phyloP scores from a whole-genome alignment of 2,329 filamentous ascomycete species.

The Penicillium polonicum region DNA sequence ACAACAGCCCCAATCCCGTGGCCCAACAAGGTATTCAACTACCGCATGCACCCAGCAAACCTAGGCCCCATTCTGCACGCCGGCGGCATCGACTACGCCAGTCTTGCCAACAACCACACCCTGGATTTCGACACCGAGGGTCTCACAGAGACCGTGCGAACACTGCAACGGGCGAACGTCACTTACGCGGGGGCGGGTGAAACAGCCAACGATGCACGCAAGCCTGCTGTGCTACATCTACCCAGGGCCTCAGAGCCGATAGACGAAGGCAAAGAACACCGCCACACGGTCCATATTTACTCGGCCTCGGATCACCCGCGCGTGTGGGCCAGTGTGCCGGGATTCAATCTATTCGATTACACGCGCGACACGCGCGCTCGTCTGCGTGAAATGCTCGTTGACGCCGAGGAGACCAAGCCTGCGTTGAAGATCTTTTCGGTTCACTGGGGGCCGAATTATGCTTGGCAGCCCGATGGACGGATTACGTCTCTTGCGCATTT shows the following conservation, averaged over 20 bases:
- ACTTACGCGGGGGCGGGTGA: slow-evolving; percentile 36
- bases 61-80: slow-evolving; percentile 30
- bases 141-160: slow-evolving; percentile 36
- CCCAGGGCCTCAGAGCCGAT: slow-evolving; percentile 3
- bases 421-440: slow-evolving; percentile 40
- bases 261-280: not conserved
- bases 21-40: slow-evolving; percentile 44
- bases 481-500: slow-evolving; percentile 41
- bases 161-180: slow-evolving; percentile 27
- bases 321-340: slow-evolving; percentile 34
- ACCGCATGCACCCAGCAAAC: slow-evolving; percentile 44
- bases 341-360: slow-evolving; percentile 42
- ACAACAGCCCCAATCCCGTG: slow-evolving; percentile 35
- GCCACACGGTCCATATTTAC: slow-evolving; percentile 32
- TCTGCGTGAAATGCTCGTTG: slow-evolving; percentile 19
- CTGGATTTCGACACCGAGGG: slow-evolving; percentile 39
- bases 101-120: slow-evolving; percentile 43
- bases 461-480: slow-evolving; percentile 33
- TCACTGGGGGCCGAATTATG: slow-evolving; percentile 46
- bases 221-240: slow-evolving; percentile 31
- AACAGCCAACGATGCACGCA: slow-evolving; percentile 27
- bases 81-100: slow-evolving; percentile 35
- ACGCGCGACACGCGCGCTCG: slow-evolving; percentile 19
- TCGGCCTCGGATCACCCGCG: slow-evolving; percentile 40
- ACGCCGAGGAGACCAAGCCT: not conserved